These are phyloP conservation scores for Suhomyces anneliseae DNA, from an alignment of 1,139 yeast genomes.

Conservation along the genomic window DNA sequence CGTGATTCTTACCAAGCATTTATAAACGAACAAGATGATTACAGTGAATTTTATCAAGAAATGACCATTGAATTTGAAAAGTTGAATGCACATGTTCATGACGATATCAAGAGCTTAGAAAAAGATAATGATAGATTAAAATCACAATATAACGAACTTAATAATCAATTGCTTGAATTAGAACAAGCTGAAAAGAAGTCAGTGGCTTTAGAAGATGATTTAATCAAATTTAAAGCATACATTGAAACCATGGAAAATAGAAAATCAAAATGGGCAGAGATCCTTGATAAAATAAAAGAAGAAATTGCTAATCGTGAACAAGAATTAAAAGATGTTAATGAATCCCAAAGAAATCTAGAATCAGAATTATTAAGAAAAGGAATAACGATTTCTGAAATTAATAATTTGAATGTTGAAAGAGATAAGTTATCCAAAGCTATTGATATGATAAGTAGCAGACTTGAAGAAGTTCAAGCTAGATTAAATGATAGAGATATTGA, in stretches of 20 bases:
- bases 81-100: slow-evolving; percentile 36
- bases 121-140: slow-evolving; percentile 46
- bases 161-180: slow-evolving; percentile 30
- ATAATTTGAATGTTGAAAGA: slow-evolving; percentile 60
- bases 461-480: slow-evolving; percentile 35
- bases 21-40: slow-evolving; percentile 64
- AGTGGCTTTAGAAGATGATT: slow-evolving; percentile 69
- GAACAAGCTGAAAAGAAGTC: slow-evolving; percentile 55
- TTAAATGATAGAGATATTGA: slow-evolving; percentile 49
- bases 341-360: slow-evolving; percentile 49
- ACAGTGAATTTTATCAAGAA: slow-evolving; percentile 51
- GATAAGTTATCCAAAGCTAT: slow-evolving; percentile 57
- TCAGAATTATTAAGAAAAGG: slow-evolving; percentile 54
- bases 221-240: slow-evolving; percentile 67
- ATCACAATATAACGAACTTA: slow-evolving; percentile 24
- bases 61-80: slow-evolving; percentile 54
- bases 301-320: slow-evolving; percentile 53
- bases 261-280: slow-evolving; percentile 63
- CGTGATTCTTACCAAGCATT: slow-evolving; percentile 67
- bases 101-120: slow-evolving; percentile 40
- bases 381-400: slow-evolving; percentile 60
- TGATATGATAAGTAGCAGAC: slow-evolving; percentile 47
- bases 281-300: slow-evolving; percentile 51
- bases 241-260: slow-evolving; percentile 66
- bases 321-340: slow-evolving; percentile 43